These are phyloP conservation scores for Metarhizium guizhouense DNA, from an alignment of 2,329 filamentous ascomycete genomes.

Conservation along the genomic window DNA sequence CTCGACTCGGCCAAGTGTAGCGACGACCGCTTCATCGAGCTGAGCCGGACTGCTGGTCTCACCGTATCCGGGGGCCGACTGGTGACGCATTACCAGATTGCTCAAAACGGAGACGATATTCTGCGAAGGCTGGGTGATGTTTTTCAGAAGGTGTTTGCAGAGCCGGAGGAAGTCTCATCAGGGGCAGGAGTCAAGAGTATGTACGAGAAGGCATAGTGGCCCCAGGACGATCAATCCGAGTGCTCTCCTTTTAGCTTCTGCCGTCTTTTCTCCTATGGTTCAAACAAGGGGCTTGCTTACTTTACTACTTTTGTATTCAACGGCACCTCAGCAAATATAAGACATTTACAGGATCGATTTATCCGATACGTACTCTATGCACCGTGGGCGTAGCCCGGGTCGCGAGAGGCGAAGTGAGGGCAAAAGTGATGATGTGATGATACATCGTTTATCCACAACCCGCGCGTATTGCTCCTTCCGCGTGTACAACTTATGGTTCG, in stretches of 20 bases:
- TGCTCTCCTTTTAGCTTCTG: too few species aligned
- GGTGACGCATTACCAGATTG: conserved; percentile 52
- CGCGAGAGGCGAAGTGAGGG: too few species aligned
- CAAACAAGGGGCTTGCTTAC: too few species aligned
- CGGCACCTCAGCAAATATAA: too few species aligned
- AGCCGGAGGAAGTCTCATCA: conserved; percentile 3
- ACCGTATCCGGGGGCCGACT: conserved; percentile 31
- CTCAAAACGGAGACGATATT: conserved; percentile 48
- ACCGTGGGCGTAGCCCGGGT: too few species aligned
- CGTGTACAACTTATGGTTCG: neutral
- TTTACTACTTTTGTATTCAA: too few species aligned
- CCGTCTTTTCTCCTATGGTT: too few species aligned
- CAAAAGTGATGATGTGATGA: too few species aligned
- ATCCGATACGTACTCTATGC: too few species aligned
- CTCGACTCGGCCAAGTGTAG: conserved; percentile 48
- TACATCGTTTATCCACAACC: too few species aligned
- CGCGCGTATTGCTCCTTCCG: neutral
- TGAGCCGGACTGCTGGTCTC: conserved; percentile 33
- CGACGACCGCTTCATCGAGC: conserved; percentile 25
- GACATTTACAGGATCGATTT: too few species aligned
- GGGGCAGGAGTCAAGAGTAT: neutral
- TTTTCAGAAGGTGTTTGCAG: conserved; percentile 32
- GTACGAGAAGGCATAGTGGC: neutral
- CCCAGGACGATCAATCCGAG: too few species aligned
- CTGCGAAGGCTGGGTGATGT: conserved; percentile 46